Evolutionary conservation across 2,329 filamentous ascomycete genomes (phyloP), one percentile per base, ranked within the genome.

Genomic region (Penicillium sp.): DNA sequence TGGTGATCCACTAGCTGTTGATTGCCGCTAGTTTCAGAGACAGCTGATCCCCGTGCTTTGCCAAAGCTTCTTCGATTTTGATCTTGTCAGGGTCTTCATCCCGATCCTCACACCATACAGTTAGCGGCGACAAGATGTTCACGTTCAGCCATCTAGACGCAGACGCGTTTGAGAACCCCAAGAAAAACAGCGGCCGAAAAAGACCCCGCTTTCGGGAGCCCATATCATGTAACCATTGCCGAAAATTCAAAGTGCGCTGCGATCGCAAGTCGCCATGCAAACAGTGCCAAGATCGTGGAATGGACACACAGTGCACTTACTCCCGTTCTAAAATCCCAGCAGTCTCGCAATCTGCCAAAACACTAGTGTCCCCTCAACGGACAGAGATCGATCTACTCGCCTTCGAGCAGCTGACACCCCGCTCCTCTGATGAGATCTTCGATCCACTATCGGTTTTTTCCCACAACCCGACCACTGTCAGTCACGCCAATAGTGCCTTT

Each of bases 231-330:
- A 41, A 48, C n/a, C 33, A 40, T 35, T 54, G 43, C 33, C 52
- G 52, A 23, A 54, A 49, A 49, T 49, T 25, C 25, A 49, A 54
- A 41, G 52, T 54, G 3, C 52, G 52, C 35, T 55, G 45, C 52
- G 45, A 55, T 49, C 52, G 52, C 52, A 55, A 50, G 45, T 33
- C 52, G 42, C 52, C 52, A 55, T 55, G 35, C 35, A 55, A 55
- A 31, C 52, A 35, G 10, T 55, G 52, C n/a, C 52, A 55, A 55
- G 52, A 50, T 49, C 43, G 52, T 19, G 52, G 43, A 33, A 25
- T 31, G 12, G n/a, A 3, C 6, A 46, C 10, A 31, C 27, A 31
- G 12, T 46, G 43, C 27, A 21, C 27, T 15, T 46, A 46, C n/a
- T 21, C 43, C 27, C 3, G 27, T 9, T 15, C 27, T 3, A 46